phyloP scores from a whole-genome alignment of 2,329 filamentous ascomycete species.

The Coniochaeta sp. region DNA sequence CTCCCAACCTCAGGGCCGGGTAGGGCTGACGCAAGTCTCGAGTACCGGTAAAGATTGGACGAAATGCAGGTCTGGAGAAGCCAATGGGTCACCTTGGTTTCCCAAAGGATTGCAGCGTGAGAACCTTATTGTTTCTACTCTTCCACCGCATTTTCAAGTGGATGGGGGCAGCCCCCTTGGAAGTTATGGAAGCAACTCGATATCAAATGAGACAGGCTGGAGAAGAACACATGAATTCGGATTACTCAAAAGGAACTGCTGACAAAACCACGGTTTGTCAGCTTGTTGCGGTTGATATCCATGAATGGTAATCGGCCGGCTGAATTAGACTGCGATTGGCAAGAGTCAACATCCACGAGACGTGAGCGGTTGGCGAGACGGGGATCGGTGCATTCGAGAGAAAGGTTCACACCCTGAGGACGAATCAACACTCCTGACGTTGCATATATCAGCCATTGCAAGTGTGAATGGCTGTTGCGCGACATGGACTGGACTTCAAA shows the following conservation, averaged over 20 bases:
- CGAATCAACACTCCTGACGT: no score
- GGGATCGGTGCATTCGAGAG: no score
- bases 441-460: no score
- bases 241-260: not conserved
- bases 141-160: not conserved
- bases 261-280: not conserved
- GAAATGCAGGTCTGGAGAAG: not conserved
- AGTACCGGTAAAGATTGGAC: not conserved
- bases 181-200: not conserved
- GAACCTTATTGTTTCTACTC: not conserved
- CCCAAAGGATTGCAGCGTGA: not conserved
- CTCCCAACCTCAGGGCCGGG: not conserved
- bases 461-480: not conserved
- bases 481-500: not conserved
- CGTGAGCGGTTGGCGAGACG: no score
- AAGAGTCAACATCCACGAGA: no score
- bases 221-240: not conserved
- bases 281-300: not conserved
- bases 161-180: not conserved
- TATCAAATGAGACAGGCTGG: not conserved
- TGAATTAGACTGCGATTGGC: no score
- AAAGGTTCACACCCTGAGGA: no score
- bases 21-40: not conserved
- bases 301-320: no score
- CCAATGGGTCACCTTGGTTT: not conserved